Evolutionary conservation across 208 protist species (phyloP), one percentile per base, ranked within the genome.

Genomic region (Trypanosoma scelopori): DNA sequence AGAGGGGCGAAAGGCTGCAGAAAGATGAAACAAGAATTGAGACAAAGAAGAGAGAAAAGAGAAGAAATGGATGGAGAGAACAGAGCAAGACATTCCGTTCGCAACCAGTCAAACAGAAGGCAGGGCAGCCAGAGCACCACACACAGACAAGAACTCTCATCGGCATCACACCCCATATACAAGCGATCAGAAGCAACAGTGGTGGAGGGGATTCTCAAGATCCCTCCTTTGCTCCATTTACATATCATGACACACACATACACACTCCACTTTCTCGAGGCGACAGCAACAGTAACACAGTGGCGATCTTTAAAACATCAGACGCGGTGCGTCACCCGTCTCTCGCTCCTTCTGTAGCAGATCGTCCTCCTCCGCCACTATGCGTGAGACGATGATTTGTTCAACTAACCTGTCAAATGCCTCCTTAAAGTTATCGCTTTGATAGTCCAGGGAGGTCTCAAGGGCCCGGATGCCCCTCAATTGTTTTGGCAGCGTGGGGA

Each of bases 341-440:
- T 78, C 53, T 25, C 76, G 52, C 61, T 94, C 72, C 22, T 76
- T 76, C 41, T 74, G 64, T 37, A 92, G 69, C 42, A 90, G 45
- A 50, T 85, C 86, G 32, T 92, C 80, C 71, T 92, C 89, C 71
- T 95, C 86, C 5, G 76, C 78, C 43, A 82, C 74, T 69, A 84
- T 80, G n/a, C 79, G 78, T 1, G 71, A 65, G 0, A 82, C 49
- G 9, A 91, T 71, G 55, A 93, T 84, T 23, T 69, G 75, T 72
- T 93, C 84, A 25, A 96, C 79, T 0, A 96, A 68, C 35, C 76
- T 74, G 45, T 94, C 91, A 74, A 96, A 96, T 0, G 84, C 91
- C n/a, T 85, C 80, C 71, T 94, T 94, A 69, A 93, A 96, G 76
- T 96, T 96, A 27, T 93, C 86, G 52, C 83, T 90, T 23, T 87